Evolutionary conservation across 169 alveolate genomes (phyloP).

Genomic region (Besnoitia besnoiti): DNA sequence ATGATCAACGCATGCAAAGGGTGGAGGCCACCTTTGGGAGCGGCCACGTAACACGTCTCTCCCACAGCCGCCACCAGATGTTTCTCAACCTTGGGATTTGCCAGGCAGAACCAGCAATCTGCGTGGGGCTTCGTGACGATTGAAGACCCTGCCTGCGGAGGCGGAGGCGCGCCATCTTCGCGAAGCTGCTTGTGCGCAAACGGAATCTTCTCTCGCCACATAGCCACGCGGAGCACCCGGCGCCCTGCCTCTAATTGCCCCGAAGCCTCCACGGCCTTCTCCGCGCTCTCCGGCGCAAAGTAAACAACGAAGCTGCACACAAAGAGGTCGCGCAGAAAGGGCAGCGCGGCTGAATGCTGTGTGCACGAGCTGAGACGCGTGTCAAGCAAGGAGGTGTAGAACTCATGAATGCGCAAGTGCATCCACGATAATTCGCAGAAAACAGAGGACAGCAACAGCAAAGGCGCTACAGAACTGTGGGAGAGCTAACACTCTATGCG

Average conservation of each 20-base stretch:
- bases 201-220: constrained; percentile 68
- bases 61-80: constrained; percentile 66
- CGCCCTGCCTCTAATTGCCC: constrained; percentile 69
- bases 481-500: too few species aligned
- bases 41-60: constrained; percentile 58
- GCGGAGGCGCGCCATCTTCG: constrained; percentile 39
- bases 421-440: neutral
- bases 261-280: constrained; percentile 66
- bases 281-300: constrained; percentile 51
- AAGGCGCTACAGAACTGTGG: too few species aligned
- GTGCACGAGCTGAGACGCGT: too few species aligned
- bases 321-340: neutral
- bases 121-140: constrained; percentile 66
- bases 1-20: constrained; percentile 64
- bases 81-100: constrained; percentile 71
- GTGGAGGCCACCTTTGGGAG: constrained; percentile 69
- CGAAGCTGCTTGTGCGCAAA: constrained; percentile 41
- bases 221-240: constrained; percentile 50
- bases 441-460: neutral
- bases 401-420: neutral
- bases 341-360: too few species aligned
- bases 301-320: constrained; percentile 65
- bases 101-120: constrained; percentile 75
- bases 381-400: too few species aligned
- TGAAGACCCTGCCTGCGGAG: constrained; percentile 29